A percentile compares a stretch with the other conserved stretches of the same genome.
phyloP scores from a whole-genome alignment of 306 rosid species.

The Citrullus colocynthis region DNA sequence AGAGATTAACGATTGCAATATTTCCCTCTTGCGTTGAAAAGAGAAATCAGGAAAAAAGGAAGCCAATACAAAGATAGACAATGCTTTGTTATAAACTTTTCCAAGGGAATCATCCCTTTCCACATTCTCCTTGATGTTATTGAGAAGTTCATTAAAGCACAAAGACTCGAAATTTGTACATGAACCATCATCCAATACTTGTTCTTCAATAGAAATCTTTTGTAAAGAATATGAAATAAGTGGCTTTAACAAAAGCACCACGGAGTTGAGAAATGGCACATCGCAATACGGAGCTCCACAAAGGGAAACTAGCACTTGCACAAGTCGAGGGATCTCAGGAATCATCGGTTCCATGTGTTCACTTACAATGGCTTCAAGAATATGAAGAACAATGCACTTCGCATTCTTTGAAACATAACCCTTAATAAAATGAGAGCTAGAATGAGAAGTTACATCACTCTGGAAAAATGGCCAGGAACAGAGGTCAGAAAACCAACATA shows the following conservation, averaged over 20 bases:
- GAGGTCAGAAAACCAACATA: constrained; percentile 84
- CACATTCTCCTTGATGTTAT: constrained; percentile 35
- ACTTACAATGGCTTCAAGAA: constrained; percentile 64
- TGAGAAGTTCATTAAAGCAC: constrained; percentile 65
- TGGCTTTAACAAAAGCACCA: constrained; percentile 58
- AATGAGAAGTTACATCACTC: constrained; percentile 21
- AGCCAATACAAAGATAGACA: constrained; percentile 74
- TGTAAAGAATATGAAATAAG: constrained; percentile 68
- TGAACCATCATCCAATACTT: constrained; percentile 38
- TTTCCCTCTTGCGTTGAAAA: constrained; percentile 48
- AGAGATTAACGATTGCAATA: constrained; percentile 43
- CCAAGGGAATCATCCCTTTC: constrained; percentile 24
- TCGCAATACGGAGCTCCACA: constrained; percentile 70
- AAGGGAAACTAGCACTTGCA: constrained; percentile 70
- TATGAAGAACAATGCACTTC: constrained; percentile 60
- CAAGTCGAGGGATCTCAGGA: constrained; percentile 80
- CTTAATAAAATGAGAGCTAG: constrained; percentile 30
- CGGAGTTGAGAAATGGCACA: constrained; percentile 78
- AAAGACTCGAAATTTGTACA: constrained; percentile 72
- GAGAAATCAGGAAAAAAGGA: constrained; percentile 69
- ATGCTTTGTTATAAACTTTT: constrained; percentile 39
- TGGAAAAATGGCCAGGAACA: constrained; percentile 63
- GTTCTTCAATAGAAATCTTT: constrained; percentile 60
- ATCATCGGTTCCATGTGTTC: constrained; percentile 92
- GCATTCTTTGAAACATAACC: constrained; percentile 85